Evolutionary conservation across 1,284 basidiomycete genomes (phyloP).

Genomic region (Trichosporon coremiiforme): DNA sequence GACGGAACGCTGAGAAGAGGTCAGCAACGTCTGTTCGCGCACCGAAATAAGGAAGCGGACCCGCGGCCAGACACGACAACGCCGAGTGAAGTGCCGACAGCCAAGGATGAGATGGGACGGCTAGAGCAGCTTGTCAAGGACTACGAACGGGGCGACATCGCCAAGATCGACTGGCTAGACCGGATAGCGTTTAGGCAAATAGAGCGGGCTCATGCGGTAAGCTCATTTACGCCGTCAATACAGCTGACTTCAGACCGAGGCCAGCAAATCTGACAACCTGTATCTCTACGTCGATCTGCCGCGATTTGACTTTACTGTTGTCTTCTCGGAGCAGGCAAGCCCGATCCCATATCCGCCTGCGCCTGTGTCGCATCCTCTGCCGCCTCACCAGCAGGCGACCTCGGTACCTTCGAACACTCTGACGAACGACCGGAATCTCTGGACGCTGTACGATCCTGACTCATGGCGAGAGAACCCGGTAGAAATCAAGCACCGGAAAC

Average conservation of each 20-base stretch:
- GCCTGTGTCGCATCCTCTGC: conserved; percentile 52
- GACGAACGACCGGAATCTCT: conserved; percentile 69
- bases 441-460: conserved; percentile 92
- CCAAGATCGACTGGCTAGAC: conserved; percentile 94
- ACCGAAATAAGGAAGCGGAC: conserved; percentile 81
- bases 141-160: conserved; percentile 90
- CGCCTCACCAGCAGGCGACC: conserved; percentile 36
- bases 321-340: conserved; percentile 77
- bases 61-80: conserved; percentile 79
- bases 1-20: conserved; percentile 90
- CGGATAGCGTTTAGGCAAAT: conserved; percentile 89
- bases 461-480: conserved; percentile 84
- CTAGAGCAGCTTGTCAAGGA: conserved; percentile 97
- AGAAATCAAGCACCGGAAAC: conserved; percentile 92
- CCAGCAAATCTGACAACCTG: conserved; percentile 81
- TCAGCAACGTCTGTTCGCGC: conserved; percentile 83
- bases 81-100: conserved; percentile 71
- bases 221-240: conserved; percentile 39
- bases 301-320: conserved; percentile 96
- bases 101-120: conserved; percentile 86
- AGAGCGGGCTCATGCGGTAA: conserved; percentile 84
- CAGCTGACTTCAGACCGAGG: conserved; percentile 66
- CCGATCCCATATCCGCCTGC: conserved; percentile 47
- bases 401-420: conserved; percentile 52
- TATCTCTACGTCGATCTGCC: conserved; percentile 95